Evolutionary conservation across 73 alveolate genomes (phyloP).

Genomic region (Effrenium voratum): DNA sequence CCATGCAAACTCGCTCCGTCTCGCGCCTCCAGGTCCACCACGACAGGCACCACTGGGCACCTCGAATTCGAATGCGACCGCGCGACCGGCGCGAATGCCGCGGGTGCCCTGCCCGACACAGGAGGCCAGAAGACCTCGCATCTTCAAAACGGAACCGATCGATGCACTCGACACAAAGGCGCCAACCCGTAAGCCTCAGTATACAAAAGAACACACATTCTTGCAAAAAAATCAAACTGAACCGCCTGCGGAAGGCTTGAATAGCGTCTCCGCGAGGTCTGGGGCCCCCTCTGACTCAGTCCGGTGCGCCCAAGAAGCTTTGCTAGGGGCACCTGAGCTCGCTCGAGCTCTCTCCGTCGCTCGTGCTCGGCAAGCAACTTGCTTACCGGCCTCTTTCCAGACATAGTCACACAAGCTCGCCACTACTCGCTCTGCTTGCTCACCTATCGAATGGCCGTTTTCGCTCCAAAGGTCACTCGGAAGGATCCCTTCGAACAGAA

Average conservation of each 20-base stretch:
- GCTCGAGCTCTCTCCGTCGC: not conserved
- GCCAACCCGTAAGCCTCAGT: not conserved
- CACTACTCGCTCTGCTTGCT: constrained; percentile 18
- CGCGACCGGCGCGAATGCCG: not conserved
- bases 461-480: too few relatives aligned
- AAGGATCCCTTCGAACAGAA: too few relatives aligned
- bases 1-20: not conserved
- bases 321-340: constrained; percentile 37
- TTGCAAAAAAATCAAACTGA: not conserved
- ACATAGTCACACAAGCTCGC: constrained; percentile 31
- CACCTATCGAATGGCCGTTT: not conserved
- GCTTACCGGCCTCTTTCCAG: not conserved
- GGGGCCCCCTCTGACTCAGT: too few relatives aligned
- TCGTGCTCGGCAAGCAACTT: not conserved
- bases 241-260: too few relatives aligned
- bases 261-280: too few relatives aligned
- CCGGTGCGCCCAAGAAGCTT: constrained; percentile 57
- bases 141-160: too few relatives aligned
- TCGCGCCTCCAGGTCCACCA: constrained; percentile 46
- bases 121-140: not conserved
- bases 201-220: not conserved
- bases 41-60: constrained; percentile 56
- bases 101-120: not conserved
- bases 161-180: too few relatives aligned
- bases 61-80: not conserved